Conservation (phyloP, 140 eudicot genomes). For the Bidens hawaiensis region DNA sequence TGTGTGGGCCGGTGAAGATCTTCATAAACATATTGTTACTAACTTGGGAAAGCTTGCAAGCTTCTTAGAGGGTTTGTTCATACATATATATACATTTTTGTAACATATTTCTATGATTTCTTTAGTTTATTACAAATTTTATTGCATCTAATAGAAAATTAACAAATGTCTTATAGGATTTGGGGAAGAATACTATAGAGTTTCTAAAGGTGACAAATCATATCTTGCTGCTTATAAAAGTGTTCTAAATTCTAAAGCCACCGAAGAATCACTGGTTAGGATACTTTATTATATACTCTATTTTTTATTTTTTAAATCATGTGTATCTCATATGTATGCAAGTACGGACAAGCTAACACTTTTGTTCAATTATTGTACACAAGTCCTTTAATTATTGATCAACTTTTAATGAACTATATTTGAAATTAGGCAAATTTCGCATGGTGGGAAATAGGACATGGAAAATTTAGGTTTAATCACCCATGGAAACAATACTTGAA, state of each 20-base stretch:
- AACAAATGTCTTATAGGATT: slow-evolving; percentile 39
- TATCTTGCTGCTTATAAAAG: slow-evolving; percentile 46
- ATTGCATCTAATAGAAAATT: neutral
- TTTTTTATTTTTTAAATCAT: neutral
- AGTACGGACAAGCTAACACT: neutral
- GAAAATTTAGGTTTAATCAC: slow-evolving; percentile 48
- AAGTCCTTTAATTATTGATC: neutral
- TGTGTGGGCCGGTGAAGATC: slow-evolving; percentile 92
- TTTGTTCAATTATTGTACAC: neutral
- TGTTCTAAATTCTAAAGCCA: slow-evolving; percentile 57
- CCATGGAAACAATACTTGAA: slow-evolving; percentile 85
- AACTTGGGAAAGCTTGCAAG: slow-evolving; percentile 58
- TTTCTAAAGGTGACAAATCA: slow-evolving; percentile 36
- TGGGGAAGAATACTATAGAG: slow-evolving; percentile 51
- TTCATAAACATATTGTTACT: slow-evolving; percentile 45
- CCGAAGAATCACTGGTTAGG: slow-evolving; percentile 72
- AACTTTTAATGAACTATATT: neutral
- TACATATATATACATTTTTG: neutral
- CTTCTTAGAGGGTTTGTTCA: slow-evolving; percentile 61
- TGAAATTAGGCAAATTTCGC: slow-evolving; percentile 68
- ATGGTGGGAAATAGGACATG: slow-evolving; percentile 92
- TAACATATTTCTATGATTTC: neutral
- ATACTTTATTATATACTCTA: neutral
- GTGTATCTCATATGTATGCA: neutral
- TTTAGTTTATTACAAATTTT: neutral